A percentile compares a stretch with the other conserved stretches of the same genome.
Evolutionary conservation across 805 yeast genomes (phyloP).

Genomic region (Alloascoidea africana): DNA sequence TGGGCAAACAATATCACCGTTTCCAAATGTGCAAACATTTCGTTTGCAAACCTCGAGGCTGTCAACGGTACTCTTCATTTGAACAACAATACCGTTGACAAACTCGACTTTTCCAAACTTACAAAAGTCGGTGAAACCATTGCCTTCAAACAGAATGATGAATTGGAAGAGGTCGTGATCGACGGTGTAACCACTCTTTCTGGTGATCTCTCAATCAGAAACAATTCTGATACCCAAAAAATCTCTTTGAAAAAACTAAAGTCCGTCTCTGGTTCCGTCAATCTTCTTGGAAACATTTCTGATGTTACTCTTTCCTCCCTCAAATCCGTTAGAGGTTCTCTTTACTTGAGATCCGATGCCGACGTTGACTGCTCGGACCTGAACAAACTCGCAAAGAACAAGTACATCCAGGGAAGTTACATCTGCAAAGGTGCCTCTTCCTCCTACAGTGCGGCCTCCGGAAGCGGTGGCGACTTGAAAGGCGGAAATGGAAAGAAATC

Average conservation of each 20-base stretch:
- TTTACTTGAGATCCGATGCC: constrained; percentile 59
- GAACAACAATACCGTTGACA: constrained; percentile 46
- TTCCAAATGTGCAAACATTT: constrained; percentile 63
- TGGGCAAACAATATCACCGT: constrained; percentile 85
- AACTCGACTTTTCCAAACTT: constrained; percentile 20
- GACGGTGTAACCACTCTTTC: constrained; percentile 57
- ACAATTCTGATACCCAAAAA: constrained; percentile 57
- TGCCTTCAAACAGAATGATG: constrained; percentile 56
- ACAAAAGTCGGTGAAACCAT: constrained; percentile 61
- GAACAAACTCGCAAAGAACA: constrained; percentile 8
- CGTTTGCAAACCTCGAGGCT: constrained; percentile 48
- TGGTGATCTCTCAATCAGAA: constrained; percentile 86
- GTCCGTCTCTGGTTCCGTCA: constrained; percentile 80
- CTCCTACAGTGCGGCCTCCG: neutral
- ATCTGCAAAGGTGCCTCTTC: neutral
- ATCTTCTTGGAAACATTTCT: constrained; percentile 65
- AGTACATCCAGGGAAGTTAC: neutral
- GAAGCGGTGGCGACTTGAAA: neutral
- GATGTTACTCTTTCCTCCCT: constrained; percentile 64
- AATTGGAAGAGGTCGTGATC: constrained; percentile 55
- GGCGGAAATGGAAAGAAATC: neutral
- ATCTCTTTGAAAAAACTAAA: constrained; percentile 57
- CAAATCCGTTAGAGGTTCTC: constrained; percentile 83
- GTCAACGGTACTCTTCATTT: constrained; percentile 78
- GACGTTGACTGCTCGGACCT: constrained; percentile 73